These are phyloP conservation scores for Trichomonas gallinae DNA, from an alignment of 208 protist species.

Conservation along the genomic window DNA sequence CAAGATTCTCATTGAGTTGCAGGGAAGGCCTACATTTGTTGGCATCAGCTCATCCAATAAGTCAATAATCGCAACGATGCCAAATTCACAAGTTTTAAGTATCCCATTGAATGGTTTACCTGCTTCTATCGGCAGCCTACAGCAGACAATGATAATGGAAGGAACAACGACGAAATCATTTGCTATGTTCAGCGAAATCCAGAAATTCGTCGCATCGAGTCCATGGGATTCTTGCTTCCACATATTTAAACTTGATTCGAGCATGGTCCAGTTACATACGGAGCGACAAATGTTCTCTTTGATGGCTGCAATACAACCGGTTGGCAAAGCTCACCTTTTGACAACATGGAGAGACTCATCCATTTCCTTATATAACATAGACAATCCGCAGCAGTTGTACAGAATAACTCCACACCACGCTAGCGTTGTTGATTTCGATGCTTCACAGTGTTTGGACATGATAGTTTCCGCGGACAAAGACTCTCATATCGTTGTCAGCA, in stretches of 20 bases:
- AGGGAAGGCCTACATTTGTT: neutral
- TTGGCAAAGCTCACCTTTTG: neutral
- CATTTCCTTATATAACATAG: neutral
- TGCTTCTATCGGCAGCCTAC: neutral
- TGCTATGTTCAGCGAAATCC: neutral
- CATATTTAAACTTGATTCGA: neutral
- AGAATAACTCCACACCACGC: neutral
- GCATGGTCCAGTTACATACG: neutral
- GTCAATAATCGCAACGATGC: neutral
- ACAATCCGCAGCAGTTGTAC: neutral
- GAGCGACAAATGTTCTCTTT: neutral
- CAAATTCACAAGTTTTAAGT: too few relatives aligned
- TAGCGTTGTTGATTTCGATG: neutral
- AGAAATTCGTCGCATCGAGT: neutral
- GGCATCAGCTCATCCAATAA: too few relatives aligned
- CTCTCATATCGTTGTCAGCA: neutral
- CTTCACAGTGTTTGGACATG: neutral
- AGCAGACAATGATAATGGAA: neutral
- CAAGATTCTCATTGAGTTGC: neutral
- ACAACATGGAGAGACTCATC: neutral
- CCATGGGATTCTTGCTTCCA: neutral
- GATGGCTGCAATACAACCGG: neutral
- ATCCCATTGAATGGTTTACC: too few relatives aligned
- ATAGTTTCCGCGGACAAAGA: neutral
- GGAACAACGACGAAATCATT: neutral